Evolutionary conservation across 192 early-diverging fungal species (phyloP).

Genomic region (Coemansia sp.): DNA sequence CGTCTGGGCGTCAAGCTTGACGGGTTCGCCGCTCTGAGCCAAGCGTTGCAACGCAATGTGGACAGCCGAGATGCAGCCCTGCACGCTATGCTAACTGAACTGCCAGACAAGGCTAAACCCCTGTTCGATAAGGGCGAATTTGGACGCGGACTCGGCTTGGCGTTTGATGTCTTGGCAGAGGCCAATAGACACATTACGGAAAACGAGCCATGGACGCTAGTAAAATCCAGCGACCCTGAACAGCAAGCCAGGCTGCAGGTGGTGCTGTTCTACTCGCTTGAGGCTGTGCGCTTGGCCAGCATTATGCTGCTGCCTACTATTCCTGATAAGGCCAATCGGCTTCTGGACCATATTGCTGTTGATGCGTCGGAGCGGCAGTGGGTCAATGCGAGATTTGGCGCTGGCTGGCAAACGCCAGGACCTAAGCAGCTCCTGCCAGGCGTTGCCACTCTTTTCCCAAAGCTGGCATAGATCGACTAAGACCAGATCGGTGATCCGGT

Average conservation of each 20-base stretch:
- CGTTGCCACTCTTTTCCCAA: constrained; percentile 42
- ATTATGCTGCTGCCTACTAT: constrained; percentile 85
- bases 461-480: constrained; percentile 9
- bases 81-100: constrained; percentile 7
- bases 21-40: constrained; percentile 28
- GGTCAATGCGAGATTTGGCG: constrained; percentile 60
- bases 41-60: neutral
- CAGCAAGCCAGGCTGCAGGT: constrained; percentile 57
- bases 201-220: constrained; percentile 81
- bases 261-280: constrained; percentile 75
- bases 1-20: constrained; percentile 38
- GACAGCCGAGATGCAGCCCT: constrained; percentile 12
- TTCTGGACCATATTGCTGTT: constrained; percentile 73
- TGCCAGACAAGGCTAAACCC: constrained; percentile 30
- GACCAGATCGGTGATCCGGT: neutral
- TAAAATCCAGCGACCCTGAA: constrained; percentile 50
- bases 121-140: constrained; percentile 65
- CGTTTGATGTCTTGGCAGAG: constrained; percentile 67
- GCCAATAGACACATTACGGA: constrained; percentile 76
- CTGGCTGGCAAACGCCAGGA: constrained; percentile 58
- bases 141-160: constrained; percentile 58
- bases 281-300: constrained; percentile 72
- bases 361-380: constrained; percentile 61
- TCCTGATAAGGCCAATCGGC: constrained; percentile 69
- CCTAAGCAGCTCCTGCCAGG: neutral